Conservation (phyloP, 331 rosid genomes). For the Rosa hybrid region DNA sequence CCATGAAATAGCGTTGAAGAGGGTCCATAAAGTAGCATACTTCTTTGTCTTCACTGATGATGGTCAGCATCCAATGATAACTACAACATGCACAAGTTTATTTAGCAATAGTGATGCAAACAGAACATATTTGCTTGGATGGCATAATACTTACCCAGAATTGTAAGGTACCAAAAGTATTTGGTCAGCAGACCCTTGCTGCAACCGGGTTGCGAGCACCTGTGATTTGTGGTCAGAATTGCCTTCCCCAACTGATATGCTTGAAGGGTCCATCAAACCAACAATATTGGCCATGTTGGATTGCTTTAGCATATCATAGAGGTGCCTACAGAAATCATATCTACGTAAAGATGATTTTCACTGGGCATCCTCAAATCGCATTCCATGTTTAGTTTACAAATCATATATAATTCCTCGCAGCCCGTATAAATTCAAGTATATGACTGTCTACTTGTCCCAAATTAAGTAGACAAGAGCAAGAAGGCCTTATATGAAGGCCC, state of each 20-base stretch:
- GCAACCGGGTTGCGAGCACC: constrained; percentile 8
- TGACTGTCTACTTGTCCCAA: background rate
- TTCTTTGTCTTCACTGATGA: constrained; percentile 15
- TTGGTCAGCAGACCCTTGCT: constrained; percentile 6
- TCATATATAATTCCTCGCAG: background rate
- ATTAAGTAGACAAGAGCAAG: background rate
- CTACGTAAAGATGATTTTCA: background rate
- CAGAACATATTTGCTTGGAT: background rate
- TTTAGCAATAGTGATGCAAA: background rate
- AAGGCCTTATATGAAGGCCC: background rate
- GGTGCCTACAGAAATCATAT: constrained; percentile 9
- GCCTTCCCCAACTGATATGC: constrained; percentile 12
- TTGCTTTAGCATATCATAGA: constrained; percentile 11
- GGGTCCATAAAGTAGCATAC: constrained; percentile 22
- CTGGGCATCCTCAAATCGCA: background rate
- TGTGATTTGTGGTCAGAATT: constrained; percentile 4
- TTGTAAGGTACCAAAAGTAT: constrained; percentile 23
- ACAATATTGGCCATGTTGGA: constrained; percentile 11
- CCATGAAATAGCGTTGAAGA: constrained; percentile 22
- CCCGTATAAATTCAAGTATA: background rate
- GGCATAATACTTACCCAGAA: constrained; percentile 9
- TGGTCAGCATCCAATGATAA: constrained; percentile 22
- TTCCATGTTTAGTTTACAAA: background rate
- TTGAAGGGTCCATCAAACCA: constrained; percentile 13
- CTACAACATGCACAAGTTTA: background rate